Evolutionary conservation across 108 stramenopile species (phyloP).

Genomic region (Skeletonema grethae): DNA sequence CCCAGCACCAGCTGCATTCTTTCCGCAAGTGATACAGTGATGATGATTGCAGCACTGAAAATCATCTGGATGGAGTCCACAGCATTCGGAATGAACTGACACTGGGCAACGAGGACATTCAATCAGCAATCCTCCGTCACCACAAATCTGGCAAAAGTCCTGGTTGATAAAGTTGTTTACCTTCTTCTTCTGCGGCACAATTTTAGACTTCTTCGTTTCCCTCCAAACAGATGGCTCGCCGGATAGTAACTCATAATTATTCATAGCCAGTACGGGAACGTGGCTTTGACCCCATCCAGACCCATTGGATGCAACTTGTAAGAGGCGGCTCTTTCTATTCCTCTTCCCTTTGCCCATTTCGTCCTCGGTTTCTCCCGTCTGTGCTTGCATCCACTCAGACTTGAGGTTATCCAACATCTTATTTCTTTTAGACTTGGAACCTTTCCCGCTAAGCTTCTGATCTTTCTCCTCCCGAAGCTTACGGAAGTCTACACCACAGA

Average conservation of each 20-base stretch:
- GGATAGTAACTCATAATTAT: slow-evolving; percentile 60
- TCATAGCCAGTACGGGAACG: slow-evolving; percentile 66
- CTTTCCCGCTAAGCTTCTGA: slow-evolving; percentile 27
- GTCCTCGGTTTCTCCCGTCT: slow-evolving; percentile 34
- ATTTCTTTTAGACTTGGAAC: slow-evolving; percentile 30
- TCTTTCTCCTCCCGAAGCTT: slow-evolving; percentile 57
- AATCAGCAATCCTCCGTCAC: slow-evolving; percentile 78
- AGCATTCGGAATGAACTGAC: slow-evolving; percentile 52
- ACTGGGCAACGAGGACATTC: slow-evolving; percentile 70
- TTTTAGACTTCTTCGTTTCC: slow-evolving; percentile 46
- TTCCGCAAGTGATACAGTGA: slow-evolving; percentile 64
- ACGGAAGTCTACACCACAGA: slow-evolving; percentile 62
- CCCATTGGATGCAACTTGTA: slow-evolving; percentile 50
- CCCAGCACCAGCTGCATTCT: slow-evolving; percentile 60
- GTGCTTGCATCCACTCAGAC: slow-evolving; percentile 31
- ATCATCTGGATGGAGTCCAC: slow-evolving; percentile 40
- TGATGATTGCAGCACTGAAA: slow-evolving; percentile 82
- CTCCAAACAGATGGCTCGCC: slow-evolving; percentile 73
- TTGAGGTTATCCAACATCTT: slow-evolving; percentile 38
- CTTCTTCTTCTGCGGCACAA: slow-evolving; percentile 30
- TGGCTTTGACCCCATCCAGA: slow-evolving; percentile 55
- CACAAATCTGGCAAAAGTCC: slow-evolving; percentile 68
- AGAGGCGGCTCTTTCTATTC: slow-evolving; percentile 52
- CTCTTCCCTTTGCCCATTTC: slow-evolving; percentile 50
- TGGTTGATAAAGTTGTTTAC: slow-evolving; percentile 40